Evolutionary conservation across 2,329 filamentous ascomycete species (phyloP).

Genomic region (Xylariaceae sp.): DNA sequence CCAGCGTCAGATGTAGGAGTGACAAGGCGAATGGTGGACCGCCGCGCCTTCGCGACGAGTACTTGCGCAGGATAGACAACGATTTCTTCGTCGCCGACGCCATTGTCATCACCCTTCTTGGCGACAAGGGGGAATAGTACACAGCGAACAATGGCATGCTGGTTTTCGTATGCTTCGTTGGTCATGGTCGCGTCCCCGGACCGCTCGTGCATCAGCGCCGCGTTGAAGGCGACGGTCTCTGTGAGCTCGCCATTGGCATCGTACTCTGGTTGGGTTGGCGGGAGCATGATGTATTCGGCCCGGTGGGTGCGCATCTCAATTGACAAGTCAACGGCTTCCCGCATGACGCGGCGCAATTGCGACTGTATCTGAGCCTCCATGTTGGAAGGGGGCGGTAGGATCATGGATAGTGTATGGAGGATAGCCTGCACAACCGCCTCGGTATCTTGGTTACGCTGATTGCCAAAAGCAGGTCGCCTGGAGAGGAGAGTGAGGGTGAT

Average conservation of each 20-base stretch:
- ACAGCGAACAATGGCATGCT: slow-evolving; percentile 74
- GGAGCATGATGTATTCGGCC: slow-evolving; percentile 97
- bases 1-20: slow-evolving; percentile 50
- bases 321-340: slow-evolving; percentile 80
- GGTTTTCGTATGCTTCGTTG: slow-evolving; percentile 75
- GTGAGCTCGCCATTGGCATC: slow-evolving; percentile 86
- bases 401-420: slow-evolving; percentile 72
- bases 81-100: slow-evolving; percentile 85
- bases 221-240: slow-evolving; percentile 86
- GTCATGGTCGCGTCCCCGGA: slow-evolving; percentile 57
- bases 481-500: slow-evolving; percentile 87
- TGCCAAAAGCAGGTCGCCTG: slow-evolving; percentile 70
- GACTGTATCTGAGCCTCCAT: slow-evolving; percentile 74
- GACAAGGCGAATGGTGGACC: slow-evolving; percentile 33
- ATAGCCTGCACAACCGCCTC: slow-evolving; percentile 94
- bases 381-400: slow-evolving; percentile 80
- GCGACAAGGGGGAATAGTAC: slow-evolving; percentile 95
- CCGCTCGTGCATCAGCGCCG: slow-evolving; percentile 89
- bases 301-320: slow-evolving; percentile 97
- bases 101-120: slow-evolving; percentile 86
- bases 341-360: slow-evolving; percentile 81
- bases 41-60: slow-evolving; percentile 58
- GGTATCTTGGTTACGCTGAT: slow-evolving; percentile 81
- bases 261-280: slow-evolving; percentile 89
- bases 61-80: slow-evolving; percentile 95